Base-by-base conservation (phyloP, 2,329 filamentous ascomycete genomes). In the Coniella lustricola region DNA sequence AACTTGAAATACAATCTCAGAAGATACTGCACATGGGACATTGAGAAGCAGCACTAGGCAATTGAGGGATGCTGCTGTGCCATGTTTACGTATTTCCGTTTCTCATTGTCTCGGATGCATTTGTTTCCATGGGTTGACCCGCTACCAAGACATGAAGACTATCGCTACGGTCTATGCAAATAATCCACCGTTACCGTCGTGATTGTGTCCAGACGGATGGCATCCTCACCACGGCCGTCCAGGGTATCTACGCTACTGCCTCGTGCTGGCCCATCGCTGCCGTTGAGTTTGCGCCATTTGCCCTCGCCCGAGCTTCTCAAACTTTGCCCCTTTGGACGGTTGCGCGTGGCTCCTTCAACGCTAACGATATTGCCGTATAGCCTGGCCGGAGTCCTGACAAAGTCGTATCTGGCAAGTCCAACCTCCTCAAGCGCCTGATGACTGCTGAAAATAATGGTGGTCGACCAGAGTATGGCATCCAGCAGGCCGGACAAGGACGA, bases 391-490 rank as follows among this genome's bases (percentile, higher is more conserved):
- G 68, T 67, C 21, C 71, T 63, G 60, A 75, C 67, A 46, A 77
- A 77, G 0, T 69, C 63, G 48, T 79, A 79, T 0, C 75, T 79
- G 17, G 66, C 64, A 7, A 79, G 55, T 0, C 76, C 76, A 0
- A 71, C 70, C 16, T 76, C 71, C 9, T 71, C 65, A 0, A 61
- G 61, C 1, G 68, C 66, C 3, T 64, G 62, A 1, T 53, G 51
- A 22, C 69, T 66, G 9, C 71, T 57, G 0, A 60, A 59, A 48
- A 79, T 79, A 29, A 80, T 66, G 44, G 79, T 77, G 10, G 70
- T 66, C 3, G 73, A 70, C 54, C 79, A 81, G 3, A 81, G 59
- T 0, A 75, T 51, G 7, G 76, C 75, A 52, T 81, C 77, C 8
- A 79, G 65, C 63, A 70, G 76, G 12, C 77, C 77, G 0, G 74